These are phyloP conservation scores for Ophiocordyceps australis DNA, from an alignment of 2,329 filamentous ascomycete species.

Conservation along the genomic window DNA sequence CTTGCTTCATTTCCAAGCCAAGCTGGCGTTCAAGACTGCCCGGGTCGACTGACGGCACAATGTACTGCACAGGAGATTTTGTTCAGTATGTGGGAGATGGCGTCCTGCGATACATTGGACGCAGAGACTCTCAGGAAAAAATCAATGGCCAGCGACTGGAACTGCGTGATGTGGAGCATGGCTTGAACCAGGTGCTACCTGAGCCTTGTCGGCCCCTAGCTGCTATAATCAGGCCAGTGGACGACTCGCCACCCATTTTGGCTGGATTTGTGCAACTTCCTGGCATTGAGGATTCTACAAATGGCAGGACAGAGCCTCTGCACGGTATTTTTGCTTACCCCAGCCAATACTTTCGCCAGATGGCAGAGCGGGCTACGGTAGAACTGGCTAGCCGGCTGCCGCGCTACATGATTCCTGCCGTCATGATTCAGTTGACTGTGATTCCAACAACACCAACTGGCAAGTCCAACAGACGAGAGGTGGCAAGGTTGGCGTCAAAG, in stretches of 20 bases:
- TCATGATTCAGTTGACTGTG: conserved; percentile 3
- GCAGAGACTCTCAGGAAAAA: conserved; percentile 2
- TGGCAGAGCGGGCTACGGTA: neutral
- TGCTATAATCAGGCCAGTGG: neutral
- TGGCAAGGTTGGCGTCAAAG: neutral
- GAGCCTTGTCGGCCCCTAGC: neutral
- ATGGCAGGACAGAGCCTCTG: neutral
- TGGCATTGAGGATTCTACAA: neutral
- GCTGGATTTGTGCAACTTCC: conserved; percentile 1
- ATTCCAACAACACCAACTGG: conserved; percentile 5
- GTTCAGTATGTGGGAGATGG: conserved; percentile 1
- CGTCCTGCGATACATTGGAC: conserved; percentile 1
- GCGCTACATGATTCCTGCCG: conserved; percentile 7
- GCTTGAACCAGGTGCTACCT: neutral
- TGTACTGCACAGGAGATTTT: conserved; percentile 2
- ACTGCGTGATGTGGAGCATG: conserved; percentile 2
- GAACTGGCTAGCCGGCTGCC: conserved; percentile 3
- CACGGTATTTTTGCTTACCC: neutral
- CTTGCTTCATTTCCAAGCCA: conserved; percentile 14
- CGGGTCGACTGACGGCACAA: neutral
- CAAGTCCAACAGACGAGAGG: conserved; percentile 6
- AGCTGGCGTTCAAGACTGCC: conserved; percentile 18
- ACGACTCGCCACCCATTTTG: neutral
- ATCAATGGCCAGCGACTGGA: conserved; percentile 2
- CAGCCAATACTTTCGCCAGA: neutral